Evolutionary conservation across 495 filamentous ascomycete genomes (phyloP), one percentile per base, ranked within the genome.

Genomic region (Podospora pseudoanserina): DNA sequence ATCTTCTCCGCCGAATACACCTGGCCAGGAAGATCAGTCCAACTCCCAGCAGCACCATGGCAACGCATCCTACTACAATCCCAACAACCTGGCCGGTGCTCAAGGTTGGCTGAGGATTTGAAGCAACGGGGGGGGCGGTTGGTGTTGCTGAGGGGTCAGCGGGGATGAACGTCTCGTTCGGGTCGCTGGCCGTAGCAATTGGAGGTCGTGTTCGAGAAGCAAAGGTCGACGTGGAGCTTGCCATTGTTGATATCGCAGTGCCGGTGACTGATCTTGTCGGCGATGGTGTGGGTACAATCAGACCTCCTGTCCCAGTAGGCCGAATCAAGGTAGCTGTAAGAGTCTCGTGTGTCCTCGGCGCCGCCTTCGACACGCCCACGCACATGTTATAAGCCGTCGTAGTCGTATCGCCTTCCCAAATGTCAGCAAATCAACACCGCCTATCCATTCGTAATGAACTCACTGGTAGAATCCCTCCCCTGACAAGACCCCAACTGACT

Each of bases 301-400:
- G 67, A 1, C 74, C 69, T 0, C 69, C 73, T 6, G 74, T 72
- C 23, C 73, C 75, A 7, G 76, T 58, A 16, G 63, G 73, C 39
- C 79, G 63, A 16, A 86, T 73, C 39, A 88, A 75, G 0, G 87
- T 89, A 15, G 89, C 88, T 6, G 85, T 86, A 23, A 91, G 85
- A 9, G 84, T 83, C 39, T 81, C 66, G 77, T 90, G 88, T 15
- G 89, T 91, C 69, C 83, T 84, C 11, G 83, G 76, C 20, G 87
- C 72, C 44, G 88, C 85, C 20, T 79, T 80, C 15, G 77, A 63
- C 23, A 89, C 77, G 2, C 80, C 81, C 58, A 79, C 77, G 69
- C 90, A 92, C 75, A 91, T 88, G 62, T 78, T 74, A 71, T 87
- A 88, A 19, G 83, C 86, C 54, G 78, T 79, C 6, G 74, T 71